These are phyloP conservation scores for Fusarium multiceps DNA, from an alignment of 2,329 filamentous ascomycete species.

Conservation along the genomic window DNA sequence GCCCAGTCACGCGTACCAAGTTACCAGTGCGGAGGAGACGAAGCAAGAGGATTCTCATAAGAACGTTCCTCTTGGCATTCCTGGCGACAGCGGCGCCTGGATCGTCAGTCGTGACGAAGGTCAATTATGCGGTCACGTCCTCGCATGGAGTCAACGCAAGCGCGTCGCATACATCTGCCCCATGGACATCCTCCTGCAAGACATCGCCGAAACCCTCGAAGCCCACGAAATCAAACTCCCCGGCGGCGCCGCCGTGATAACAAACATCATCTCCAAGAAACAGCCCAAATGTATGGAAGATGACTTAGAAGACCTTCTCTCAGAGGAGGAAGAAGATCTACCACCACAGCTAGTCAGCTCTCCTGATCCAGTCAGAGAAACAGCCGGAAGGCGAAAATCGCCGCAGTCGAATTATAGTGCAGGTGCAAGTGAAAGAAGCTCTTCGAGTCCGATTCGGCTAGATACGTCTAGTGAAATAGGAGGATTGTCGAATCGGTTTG, in stretches of 20 bases:
- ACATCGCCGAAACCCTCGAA: slow-evolving; percentile 83
- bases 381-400: slow-evolving; percentile 1
- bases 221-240: slow-evolving; percentile 78
- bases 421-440: slow-evolving; percentile 34
- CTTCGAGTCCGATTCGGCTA: slow-evolving; percentile 45
- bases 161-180: slow-evolving; percentile 91
- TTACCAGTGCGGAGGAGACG: slow-evolving; percentile 56
- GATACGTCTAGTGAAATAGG: slow-evolving; percentile 46
- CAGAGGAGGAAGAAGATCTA: slow-evolving; percentile 47
- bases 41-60: slow-evolving; percentile 34
- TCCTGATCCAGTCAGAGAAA: slow-evolving; percentile 8
- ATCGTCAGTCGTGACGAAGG: slow-evolving; percentile 84
- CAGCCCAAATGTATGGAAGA: slow-evolving; percentile 40
- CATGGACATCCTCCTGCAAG: slow-evolving; percentile 89
- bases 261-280: slow-evolving; percentile 23
- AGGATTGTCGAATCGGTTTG: slow-evolving; percentile 47
- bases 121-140: slow-evolving; percentile 86
- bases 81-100: slow-evolving; percentile 94
- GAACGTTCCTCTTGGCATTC: slow-evolving; percentile 68
- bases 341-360: slow-evolving; percentile 27
- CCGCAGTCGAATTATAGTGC: slow-evolving; percentile 22
- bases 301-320: slow-evolving; percentile 44
- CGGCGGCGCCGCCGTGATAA: slow-evolving; percentile 61
- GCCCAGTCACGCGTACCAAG: slow-evolving; percentile 77
- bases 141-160: slow-evolving; percentile 86